phyloP scores from a whole-genome alignment of 805 yeast species.

The Metschnikowia koreensis region DNA sequence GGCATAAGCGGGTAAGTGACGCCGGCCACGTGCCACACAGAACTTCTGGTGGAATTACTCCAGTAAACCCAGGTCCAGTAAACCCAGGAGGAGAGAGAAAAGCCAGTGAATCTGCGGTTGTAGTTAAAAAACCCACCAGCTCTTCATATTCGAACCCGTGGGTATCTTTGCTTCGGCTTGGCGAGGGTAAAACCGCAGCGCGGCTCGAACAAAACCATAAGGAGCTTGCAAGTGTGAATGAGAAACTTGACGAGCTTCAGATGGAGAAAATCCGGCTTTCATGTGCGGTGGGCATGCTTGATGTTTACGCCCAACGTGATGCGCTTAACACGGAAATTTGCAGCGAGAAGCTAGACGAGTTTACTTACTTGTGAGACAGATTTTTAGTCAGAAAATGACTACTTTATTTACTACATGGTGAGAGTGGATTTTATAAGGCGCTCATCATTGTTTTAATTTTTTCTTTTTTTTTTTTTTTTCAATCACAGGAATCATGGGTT shows the following conservation, averaged over 20 bases:
- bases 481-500: too few relatives aligned
- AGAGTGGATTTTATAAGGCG: too few relatives aligned
- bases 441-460: too few relatives aligned
- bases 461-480: background rate
- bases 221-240: slow-evolving; percentile 26
- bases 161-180: slow-evolving; percentile 30
- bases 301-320: slow-evolving; percentile 29
- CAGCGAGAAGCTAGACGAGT: slow-evolving; percentile 50
- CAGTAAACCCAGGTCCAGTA: background rate
- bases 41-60: background rate
- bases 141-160: slow-evolving; percentile 26
- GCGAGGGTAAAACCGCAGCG: slow-evolving; percentile 25
- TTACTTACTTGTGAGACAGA: slow-evolving; percentile 34
- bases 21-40: background rate
- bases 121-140: background rate
- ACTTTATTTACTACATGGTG: background rate
- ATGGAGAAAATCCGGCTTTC: slow-evolving; percentile 21
- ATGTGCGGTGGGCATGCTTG: slow-evolving; percentile 13
- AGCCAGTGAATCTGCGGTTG: background rate
- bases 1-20: slow-evolving; percentile 1
- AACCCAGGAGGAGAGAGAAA: background rate
- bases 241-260: slow-evolving; percentile 27
- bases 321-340: slow-evolving; percentile 35
- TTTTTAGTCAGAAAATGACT: background rate
- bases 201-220: slow-evolving; percentile 26